A percentile compares a stretch with the other conserved stretches of the same genome.
These are phyloP conservation scores for Leccinum fuscescens DNA, from an alignment of 1,284 basidiomycete genomes.

Conservation along the genomic window DNA sequence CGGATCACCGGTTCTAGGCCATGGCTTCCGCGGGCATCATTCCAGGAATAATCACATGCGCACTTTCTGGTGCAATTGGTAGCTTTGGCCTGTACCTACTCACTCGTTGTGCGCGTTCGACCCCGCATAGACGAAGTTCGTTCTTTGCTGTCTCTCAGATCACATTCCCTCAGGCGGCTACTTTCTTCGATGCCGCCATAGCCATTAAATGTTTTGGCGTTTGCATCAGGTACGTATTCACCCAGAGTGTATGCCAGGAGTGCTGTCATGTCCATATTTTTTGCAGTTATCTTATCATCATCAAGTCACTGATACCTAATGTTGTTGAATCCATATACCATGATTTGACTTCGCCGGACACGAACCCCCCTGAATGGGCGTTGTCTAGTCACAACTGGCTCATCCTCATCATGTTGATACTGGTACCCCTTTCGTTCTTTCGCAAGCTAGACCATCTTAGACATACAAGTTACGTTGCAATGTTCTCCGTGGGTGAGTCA, in stretches of 20 bases:
- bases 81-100: slow-evolving; percentile 90
- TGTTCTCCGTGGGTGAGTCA: slow-evolving; percentile 78
- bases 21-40: slow-evolving; percentile 85
- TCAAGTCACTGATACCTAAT: slow-evolving; percentile 92
- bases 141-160: slow-evolving; percentile 86
- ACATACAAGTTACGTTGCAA: slow-evolving; percentile 82
- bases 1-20: slow-evolving; percentile 47
- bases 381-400: slow-evolving; percentile 86
- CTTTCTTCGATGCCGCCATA: slow-evolving; percentile 92
- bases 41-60: slow-evolving; percentile 85
- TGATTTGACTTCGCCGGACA: slow-evolving; percentile 63
- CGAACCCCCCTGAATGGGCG: slow-evolving; percentile 69
- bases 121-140: slow-evolving; percentile 74
- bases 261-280: background rate
- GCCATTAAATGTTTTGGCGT: slow-evolving; percentile 98
- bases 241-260: background rate
- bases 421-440: slow-evolving; percentile 88
- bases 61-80: slow-evolving; percentile 81
- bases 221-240: slow-evolving; percentile 70
- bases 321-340: slow-evolving; percentile 86
- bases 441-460: slow-evolving; percentile 79
- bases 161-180: slow-evolving; percentile 80
- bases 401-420: slow-evolving; percentile 74
- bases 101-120: slow-evolving; percentile 80
- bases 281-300: slow-evolving; percentile 85